These are phyloP conservation scores for Symmetrospora coprosmae DNA, from an alignment of 768 basidiomycete genomes.

Conservation along the genomic window DNA sequence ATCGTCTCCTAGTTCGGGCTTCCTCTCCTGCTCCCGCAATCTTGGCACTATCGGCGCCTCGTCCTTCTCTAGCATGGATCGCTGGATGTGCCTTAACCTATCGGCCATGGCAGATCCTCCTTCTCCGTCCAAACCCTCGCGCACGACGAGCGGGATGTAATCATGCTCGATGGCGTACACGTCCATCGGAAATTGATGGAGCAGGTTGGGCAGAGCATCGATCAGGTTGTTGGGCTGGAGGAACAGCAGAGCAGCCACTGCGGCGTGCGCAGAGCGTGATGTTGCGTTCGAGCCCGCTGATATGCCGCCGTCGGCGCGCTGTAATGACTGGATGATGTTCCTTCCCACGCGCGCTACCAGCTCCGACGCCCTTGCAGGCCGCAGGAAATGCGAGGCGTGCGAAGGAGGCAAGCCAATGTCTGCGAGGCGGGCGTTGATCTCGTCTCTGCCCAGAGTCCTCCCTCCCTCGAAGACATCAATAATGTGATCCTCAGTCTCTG, in stretches of 20 bases:
- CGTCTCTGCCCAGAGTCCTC: background rate
- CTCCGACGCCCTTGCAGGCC: constrained; percentile 1
- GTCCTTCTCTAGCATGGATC: constrained; percentile 3
- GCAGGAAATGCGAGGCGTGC: background rate
- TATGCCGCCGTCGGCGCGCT: background rate
- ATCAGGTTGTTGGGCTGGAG: constrained; percentile 15
- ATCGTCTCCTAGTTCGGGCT: background rate
- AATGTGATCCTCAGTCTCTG: background rate
- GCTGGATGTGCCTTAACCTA: background rate
- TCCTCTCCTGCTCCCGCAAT: background rate
- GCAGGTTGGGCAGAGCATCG: constrained; percentile 13
- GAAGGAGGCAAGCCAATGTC: background rate
- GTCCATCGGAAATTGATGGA: constrained; percentile 19
- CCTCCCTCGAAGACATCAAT: constrained; percentile 15
- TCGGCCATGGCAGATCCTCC: constrained; percentile 7
- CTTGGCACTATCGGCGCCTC: background rate
- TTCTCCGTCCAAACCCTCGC: constrained; percentile 2
- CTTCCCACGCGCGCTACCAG: constrained; percentile 2
- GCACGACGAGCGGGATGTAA: constrained; percentile 7
- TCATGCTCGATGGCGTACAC: constrained; percentile 8
- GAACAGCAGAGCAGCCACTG: constrained; percentile 14
- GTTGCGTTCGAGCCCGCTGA: background rate
- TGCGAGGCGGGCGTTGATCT: background rate
- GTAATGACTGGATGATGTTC: constrained; percentile 7
- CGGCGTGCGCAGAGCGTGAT: constrained; percentile 11